Evolutionary conservation across 805 yeast species (phyloP).

Genomic region (Metschnikowia kunwiensis): DNA sequence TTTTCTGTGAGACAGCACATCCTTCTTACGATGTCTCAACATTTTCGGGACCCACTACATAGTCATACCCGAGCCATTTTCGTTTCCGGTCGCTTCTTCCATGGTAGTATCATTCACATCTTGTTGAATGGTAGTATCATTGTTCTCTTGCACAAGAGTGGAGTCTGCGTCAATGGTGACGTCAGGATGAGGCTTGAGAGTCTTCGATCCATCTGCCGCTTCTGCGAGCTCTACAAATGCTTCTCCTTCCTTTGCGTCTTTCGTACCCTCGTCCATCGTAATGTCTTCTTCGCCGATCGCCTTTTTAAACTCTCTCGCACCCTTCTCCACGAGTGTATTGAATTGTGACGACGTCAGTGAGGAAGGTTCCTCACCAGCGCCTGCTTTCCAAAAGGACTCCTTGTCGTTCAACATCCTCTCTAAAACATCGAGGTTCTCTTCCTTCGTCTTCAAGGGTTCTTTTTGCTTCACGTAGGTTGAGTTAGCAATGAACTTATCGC

Average conservation of each 20-base stretch:
- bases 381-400: slow-evolving; percentile 52
- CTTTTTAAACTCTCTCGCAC: slow-evolving; percentile 32
- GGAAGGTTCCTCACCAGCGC: slow-evolving; percentile 39
- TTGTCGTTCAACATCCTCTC: slow-evolving; percentile 46
- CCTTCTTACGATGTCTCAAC: too few relatives aligned
- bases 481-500: slow-evolving; percentile 72
- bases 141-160: slow-evolving; percentile 44
- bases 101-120: slow-evolving; percentile 49
- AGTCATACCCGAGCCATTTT: too few relatives aligned
- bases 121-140: slow-evolving; percentile 48
- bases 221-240: slow-evolving; percentile 8
- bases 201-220: neutral
- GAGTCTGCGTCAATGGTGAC: slow-evolving; percentile 45
- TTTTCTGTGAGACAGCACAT: too few relatives aligned
- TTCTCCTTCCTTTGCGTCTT: slow-evolving; percentile 12
- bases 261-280: slow-evolving; percentile 4
- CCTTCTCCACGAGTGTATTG: slow-evolving; percentile 36
- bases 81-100: slow-evolving; percentile 33
- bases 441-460: slow-evolving; percentile 24
- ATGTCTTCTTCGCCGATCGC: neutral
- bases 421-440: slow-evolving; percentile 33
- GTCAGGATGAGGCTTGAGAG: slow-evolving; percentile 16
- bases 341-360: slow-evolving; percentile 29
- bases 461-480: slow-evolving; percentile 44
- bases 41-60: too few relatives aligned